Conservation (phyloP, 805 yeast genomes). For the Pichia ethanolica region DNA sequence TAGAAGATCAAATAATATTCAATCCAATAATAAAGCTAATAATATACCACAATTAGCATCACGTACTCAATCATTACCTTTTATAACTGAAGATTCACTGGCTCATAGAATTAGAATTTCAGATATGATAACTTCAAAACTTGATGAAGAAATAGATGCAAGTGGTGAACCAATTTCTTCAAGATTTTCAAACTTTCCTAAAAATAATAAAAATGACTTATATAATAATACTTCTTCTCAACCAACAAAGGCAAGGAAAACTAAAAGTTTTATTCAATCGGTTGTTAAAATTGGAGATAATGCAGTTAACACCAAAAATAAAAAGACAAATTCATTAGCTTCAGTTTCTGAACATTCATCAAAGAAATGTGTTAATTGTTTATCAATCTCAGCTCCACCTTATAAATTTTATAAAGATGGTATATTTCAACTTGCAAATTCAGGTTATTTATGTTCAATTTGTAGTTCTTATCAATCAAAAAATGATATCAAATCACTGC, state of each 20-base stretch:
- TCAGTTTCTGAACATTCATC: conserved; percentile 11
- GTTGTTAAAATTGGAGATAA: conserved; percentile 26
- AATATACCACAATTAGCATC: conserved; percentile 26
- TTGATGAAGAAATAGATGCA: conserved; percentile 15
- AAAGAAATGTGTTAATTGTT: conserved; percentile 27
- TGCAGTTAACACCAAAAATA: not conserved
- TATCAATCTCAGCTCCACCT: conserved; percentile 23
- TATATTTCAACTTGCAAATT: conserved; percentile 28
- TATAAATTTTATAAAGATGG: conserved; percentile 29
- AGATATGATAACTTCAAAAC: conserved; percentile 17
- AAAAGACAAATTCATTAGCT: conserved; percentile 8
- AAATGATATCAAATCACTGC: conserved; percentile 18
- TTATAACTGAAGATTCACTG: conserved; percentile 24
- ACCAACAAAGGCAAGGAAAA: conserved; percentile 26
- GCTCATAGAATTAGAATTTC: conserved; percentile 27
- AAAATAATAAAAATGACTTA: conserved; percentile 13
- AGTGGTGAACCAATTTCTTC: conserved; percentile 23
- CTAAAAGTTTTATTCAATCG: conserved; percentile 25
- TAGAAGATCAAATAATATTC: not conserved
- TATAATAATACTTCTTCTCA: conserved; percentile 10
- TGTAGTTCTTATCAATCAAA: conserved; percentile 22
- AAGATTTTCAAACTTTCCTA: conserved; percentile 26
- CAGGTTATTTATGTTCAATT: conserved; percentile 26
- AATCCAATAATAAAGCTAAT: not conserved
- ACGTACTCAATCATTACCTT: conserved; percentile 31